These are phyloP conservation scores for Chalciporus sphaerocephalus DNA, from an alignment of 768 basidiomycete genomes.

Conservation along the genomic window DNA sequence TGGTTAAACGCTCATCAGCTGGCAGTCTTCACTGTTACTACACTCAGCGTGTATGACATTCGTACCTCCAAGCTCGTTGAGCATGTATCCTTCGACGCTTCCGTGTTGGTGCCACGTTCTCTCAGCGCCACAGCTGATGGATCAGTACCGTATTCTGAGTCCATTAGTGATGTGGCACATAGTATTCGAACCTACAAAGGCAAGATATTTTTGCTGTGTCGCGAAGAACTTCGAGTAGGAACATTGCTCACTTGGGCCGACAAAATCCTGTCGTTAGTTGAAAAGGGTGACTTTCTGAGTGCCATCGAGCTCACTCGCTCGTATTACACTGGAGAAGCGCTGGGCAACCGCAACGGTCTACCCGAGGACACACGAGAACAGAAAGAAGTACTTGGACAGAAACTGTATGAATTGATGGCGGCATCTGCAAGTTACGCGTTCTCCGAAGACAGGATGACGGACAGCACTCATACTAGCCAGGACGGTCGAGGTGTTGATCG, in stretches of 20 bases:
- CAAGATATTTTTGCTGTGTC: slow-evolving; percentile 82
- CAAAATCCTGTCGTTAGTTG: slow-evolving; percentile 76
- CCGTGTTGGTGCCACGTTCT: slow-evolving; percentile 52
- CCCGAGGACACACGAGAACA: slow-evolving; percentile 62
- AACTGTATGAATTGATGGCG: slow-evolving; percentile 76
- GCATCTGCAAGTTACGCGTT: slow-evolving; percentile 90
- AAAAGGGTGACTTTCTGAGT: slow-evolving; percentile 80
- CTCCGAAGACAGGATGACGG: slow-evolving; percentile 91
- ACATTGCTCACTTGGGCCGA: slow-evolving; percentile 95
- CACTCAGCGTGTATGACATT: slow-evolving; percentile 69
- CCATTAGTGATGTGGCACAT: slow-evolving; percentile 53
- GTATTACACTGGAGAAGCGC: slow-evolving; percentile 75
- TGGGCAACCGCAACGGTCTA: slow-evolving; percentile 84
- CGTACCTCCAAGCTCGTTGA: slow-evolving; percentile 57
- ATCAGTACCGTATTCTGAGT: slow-evolving; percentile 44
- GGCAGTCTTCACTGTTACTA: slow-evolving; percentile 50
- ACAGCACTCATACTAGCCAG: slow-evolving; percentile 74
- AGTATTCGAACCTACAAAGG: slow-evolving; percentile 83
- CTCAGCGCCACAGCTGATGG: slow-evolving; percentile 45
- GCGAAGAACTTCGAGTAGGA: slow-evolving; percentile 69
- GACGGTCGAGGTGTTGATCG: slow-evolving; percentile 91
- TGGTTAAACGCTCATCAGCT: slow-evolving; percentile 89
- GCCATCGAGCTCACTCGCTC: slow-evolving; percentile 83
- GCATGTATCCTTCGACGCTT: slow-evolving; percentile 51
- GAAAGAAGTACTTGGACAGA: slow-evolving; percentile 62